phyloP scores from a whole-genome alignment of 1,139 yeast genomes.

The Magnusiomyces ingens region DNA sequence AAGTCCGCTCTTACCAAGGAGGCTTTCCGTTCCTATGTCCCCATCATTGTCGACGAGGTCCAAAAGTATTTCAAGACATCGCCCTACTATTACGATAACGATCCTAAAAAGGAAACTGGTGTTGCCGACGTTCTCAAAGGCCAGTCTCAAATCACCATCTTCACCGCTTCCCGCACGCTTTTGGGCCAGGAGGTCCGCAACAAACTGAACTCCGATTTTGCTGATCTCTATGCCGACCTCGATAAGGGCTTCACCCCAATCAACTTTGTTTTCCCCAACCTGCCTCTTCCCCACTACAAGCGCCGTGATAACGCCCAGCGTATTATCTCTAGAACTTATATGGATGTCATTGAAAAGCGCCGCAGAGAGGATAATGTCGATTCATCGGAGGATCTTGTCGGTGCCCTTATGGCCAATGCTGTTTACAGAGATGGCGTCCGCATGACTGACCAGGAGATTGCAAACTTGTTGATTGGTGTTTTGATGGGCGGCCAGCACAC shows the following conservation, averaged over 20 bases:
- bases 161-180: slow-evolving; percentile 88
- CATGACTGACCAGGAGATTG: slow-evolving; percentile 94
- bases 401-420: slow-evolving; percentile 72
- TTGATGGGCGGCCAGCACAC: slow-evolving; percentile 99
- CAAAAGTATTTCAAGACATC: slow-evolving; percentile 53
- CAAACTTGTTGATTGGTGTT: slow-evolving; percentile 88
- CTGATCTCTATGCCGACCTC: slow-evolving; percentile 78
- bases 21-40: slow-evolving; percentile 79
- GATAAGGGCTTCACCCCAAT: slow-evolving; percentile 96
- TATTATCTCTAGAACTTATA: slow-evolving; percentile 70
- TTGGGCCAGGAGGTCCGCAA: slow-evolving; percentile 88
- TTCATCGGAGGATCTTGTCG: slow-evolving; percentile 82
- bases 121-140: slow-evolving; percentile 66
- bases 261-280: slow-evolving; percentile 89
- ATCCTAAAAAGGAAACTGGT: slow-evolving; percentile 40
- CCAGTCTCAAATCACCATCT: slow-evolving; percentile 93
- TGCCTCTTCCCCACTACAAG: slow-evolving; percentile 82
- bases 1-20: slow-evolving; percentile 83
- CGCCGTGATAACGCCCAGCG: slow-evolving; percentile 84
- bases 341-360: slow-evolving; percentile 69
- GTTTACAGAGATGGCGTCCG: slow-evolving; percentile 87
- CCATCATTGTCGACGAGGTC: slow-evolving; percentile 76
- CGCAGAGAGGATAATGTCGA: slow-evolving; percentile 62
- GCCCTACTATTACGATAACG: slow-evolving; percentile 36
- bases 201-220: slow-evolving; percentile 76